Evolutionary conservation across 345 rosid species (phyloP).

Genomic region (Anacardium occidentale): DNA sequence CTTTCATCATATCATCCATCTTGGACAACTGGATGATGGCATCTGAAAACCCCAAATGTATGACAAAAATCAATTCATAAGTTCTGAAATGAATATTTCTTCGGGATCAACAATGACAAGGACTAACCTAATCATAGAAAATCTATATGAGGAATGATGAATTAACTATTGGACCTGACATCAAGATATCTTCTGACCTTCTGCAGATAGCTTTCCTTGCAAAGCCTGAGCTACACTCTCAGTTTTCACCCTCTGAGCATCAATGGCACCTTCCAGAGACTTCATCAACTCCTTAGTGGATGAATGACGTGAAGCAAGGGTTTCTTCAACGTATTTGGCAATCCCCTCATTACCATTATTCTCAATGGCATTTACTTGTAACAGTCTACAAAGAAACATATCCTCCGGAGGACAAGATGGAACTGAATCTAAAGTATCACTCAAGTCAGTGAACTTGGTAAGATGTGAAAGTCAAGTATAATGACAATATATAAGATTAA

Average conservation of each 20-base stretch:
- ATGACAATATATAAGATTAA: background rate
- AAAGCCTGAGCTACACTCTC: conserved; percentile 49
- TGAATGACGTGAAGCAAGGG: conserved; percentile 62
- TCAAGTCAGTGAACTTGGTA: conserved; percentile 24
- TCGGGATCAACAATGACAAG: conserved; percentile 5
- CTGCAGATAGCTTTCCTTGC: conserved; percentile 41
- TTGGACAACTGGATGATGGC: conserved; percentile 50
- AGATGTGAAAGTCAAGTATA: background rate
- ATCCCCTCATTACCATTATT: conserved; percentile 39
- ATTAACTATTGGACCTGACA: conserved; percentile 22
- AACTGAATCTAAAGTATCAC: conserved; percentile 50
- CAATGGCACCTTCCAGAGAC: conserved; percentile 58
- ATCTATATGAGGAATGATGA: conserved; percentile 18
- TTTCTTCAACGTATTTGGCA: conserved; percentile 52
- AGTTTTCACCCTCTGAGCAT: conserved; percentile 58
- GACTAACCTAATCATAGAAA: conserved; percentile 24
- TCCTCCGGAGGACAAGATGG: conserved; percentile 76
- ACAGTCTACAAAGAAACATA: conserved; percentile 77
- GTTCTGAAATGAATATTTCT: conserved; percentile 3
- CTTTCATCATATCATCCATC: conserved; percentile 81
- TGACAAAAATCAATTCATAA: conserved; percentile 13
- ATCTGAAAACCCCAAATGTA: conserved; percentile 41
- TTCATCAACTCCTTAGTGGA: conserved; percentile 66
- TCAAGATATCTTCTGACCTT: conserved; percentile 57
- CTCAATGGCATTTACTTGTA: conserved; percentile 53